Evolutionary conservation across 139 green algal genomes (phyloP).

Genomic region (Chlamydomonas sp.): DNA sequence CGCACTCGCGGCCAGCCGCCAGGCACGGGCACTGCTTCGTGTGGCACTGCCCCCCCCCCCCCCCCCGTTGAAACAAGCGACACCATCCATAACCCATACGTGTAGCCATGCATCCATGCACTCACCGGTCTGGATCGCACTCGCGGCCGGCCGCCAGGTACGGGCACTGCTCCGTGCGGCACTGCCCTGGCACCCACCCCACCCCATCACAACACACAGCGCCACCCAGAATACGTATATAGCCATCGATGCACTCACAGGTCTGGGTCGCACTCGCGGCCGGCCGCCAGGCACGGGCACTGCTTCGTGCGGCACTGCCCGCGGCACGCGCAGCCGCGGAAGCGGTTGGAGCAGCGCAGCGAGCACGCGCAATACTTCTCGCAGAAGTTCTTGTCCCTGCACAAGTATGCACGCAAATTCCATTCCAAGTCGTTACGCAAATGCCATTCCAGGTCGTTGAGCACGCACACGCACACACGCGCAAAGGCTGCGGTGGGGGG

Average conservation of each 20-base stretch:
- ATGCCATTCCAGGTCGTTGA: not conserved
- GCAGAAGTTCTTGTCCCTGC: constrained; percentile 45
- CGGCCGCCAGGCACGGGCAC: constrained; percentile 76
- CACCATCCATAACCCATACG: too few relatives aligned
- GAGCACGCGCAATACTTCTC: constrained; percentile 54
- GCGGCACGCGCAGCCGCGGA: constrained; percentile 71
- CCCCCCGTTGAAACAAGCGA: too few relatives aligned
- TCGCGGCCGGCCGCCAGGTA: constrained; percentile 71
- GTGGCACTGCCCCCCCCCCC: not conserved
- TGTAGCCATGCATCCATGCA: too few relatives aligned
- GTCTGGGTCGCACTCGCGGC: constrained; percentile 83
- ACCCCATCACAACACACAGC: too few relatives aligned
- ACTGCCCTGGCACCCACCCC: constrained; percentile 17
- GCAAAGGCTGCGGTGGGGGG: too few relatives aligned
- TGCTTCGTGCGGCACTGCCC: constrained; percentile 32
- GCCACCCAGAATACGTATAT: too few relatives aligned
- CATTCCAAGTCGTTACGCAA: not conserved
- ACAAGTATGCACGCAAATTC: too few relatives aligned
- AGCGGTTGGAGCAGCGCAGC: constrained; percentile 28
- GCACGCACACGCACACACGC: not conserved
- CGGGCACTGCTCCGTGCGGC: constrained; percentile 52
- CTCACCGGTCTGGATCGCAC: constrained; percentile 83
- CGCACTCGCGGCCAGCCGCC: constrained; percentile 15
- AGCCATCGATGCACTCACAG: too few relatives aligned
- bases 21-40: constrained; percentile 63